Percentiles rank a stretch among this genome's conserved stretches.
phyloP scores from a whole-genome alignment of 441 rosid species.

The Adansonia madagascariensis region DNA sequence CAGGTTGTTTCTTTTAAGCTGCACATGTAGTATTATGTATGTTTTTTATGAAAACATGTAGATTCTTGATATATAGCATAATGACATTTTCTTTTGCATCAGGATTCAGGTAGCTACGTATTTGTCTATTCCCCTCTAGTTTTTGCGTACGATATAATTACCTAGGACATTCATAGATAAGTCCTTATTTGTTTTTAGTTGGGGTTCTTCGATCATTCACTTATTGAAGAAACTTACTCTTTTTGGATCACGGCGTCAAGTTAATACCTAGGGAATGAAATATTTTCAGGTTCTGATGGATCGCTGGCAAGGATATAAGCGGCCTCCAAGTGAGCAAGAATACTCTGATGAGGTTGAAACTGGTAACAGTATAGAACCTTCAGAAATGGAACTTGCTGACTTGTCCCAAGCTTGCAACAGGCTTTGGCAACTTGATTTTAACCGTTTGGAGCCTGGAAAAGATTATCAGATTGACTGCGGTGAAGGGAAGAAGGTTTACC shows the following conservation, averaged over 20 bases:
- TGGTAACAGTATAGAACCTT: conserved; percentile 50
- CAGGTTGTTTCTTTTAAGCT: neutral
- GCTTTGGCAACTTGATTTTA: conserved; percentile 86
- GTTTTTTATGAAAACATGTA: neutral
- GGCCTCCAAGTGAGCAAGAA: conserved; percentile 68
- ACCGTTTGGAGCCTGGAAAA: conserved; percentile 77
- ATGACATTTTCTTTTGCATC: neutral
- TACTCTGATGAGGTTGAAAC: conserved; percentile 63
- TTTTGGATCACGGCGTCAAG: neutral
- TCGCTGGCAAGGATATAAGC: conserved; percentile 74
- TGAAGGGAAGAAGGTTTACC: conserved; percentile 81
- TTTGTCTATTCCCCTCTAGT: too few species aligned
- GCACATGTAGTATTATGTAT: neutral
- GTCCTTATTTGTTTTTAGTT: neutral
- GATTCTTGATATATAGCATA: neutral
- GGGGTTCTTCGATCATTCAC: neutral
- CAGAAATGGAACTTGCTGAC: conserved; percentile 71
- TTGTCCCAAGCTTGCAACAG: conserved; percentile 80
- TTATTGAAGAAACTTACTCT: neutral
- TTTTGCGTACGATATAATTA: too few species aligned
- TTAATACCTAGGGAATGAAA: conserved; percentile 19
- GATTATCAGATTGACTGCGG: conserved; percentile 91
- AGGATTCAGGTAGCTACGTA: too few species aligned
- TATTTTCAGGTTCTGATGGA: conserved; percentile 66
- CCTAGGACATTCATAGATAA: neutral